Conservation (phyloP, 768 basidiomycete genomes). For the Pholiota molesta region DNA sequence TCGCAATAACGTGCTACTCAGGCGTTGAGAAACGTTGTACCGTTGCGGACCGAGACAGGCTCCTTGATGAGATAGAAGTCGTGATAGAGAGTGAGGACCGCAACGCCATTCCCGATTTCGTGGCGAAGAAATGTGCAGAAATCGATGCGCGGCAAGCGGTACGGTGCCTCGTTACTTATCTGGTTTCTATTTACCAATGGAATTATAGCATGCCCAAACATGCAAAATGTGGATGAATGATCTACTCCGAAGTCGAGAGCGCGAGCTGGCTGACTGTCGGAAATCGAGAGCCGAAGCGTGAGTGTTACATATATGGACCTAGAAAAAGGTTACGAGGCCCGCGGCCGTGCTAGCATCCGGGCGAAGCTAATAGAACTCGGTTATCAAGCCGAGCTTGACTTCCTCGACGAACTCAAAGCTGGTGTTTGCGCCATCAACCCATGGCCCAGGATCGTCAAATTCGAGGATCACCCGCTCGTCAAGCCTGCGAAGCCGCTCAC, state of each 20-base stretch:
- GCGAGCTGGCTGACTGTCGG: constrained; percentile 16
- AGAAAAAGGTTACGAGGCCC: background rate
- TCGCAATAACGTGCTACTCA: background rate
- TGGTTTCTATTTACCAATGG: background rate
- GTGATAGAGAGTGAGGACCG: background rate
- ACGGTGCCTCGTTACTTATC: background rate
- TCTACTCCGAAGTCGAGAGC: constrained; percentile 6
- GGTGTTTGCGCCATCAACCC: constrained; percentile 1
- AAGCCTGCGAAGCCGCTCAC: constrained; percentile 17
- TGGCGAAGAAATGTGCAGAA: constrained; percentile 13
- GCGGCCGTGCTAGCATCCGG: constrained; percentile 13
- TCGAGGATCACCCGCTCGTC: constrained; percentile 7
- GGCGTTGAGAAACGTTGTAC: constrained; percentile 15
- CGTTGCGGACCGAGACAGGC: constrained; percentile 18
- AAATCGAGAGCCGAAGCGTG: constrained; percentile 11
- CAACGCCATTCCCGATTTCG: constrained; percentile 13
- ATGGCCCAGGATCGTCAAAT: background rate
- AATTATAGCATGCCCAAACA: constrained; percentile 4
- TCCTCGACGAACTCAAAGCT: constrained; percentile 7
- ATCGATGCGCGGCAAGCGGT: background rate
- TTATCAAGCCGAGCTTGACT: constrained; percentile 16
- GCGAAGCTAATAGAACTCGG: constrained; percentile 12
- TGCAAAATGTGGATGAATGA: constrained; percentile 12
- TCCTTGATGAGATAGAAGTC: constrained; percentile 19
- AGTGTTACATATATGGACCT: background rate